Conservation (phyloP, 148 eudicot genomes). For the Arbutus unedo region DNA sequence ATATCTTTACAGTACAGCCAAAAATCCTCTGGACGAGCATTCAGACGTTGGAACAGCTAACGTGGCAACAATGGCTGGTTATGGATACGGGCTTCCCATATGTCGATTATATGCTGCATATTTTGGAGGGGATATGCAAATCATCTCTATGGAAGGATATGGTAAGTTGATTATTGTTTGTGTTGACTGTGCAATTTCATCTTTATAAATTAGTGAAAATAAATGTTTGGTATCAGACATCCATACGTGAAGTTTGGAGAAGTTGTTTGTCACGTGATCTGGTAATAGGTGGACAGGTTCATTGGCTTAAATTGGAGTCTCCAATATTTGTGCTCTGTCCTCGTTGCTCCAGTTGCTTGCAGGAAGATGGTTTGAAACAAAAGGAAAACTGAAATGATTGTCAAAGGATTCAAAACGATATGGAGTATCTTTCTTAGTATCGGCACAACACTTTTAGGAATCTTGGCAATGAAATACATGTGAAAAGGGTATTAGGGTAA, state of each 20-base stretch:
- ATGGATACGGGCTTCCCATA: constrained; percentile 92
- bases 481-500: no score
- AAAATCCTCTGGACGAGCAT: constrained; percentile 61
- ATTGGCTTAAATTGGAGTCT: not conserved
- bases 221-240: not conserved
- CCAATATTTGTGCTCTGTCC: not conserved
- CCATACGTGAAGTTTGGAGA: no score
- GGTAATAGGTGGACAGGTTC: not conserved
- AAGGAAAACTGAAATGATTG: not conserved
- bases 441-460: not conserved
- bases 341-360: not conserved
- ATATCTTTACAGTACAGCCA: constrained; percentile 96
- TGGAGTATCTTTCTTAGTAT: no score
- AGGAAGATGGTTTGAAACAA: not conserved
- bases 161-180: constrained; percentile 36
- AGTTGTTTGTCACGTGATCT: not conserved
- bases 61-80: constrained; percentile 87
- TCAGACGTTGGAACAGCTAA: constrained; percentile 53
- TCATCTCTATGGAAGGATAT: constrained; percentile 98
- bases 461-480: not conserved
- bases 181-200: no score
- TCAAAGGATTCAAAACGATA: not conserved
- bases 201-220: no score
- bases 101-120: constrained; percentile 91
- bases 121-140: constrained; percentile 95